Conservation (phyloP, 179 eudicot genomes). For the Heliamphora pulchella region DNA sequence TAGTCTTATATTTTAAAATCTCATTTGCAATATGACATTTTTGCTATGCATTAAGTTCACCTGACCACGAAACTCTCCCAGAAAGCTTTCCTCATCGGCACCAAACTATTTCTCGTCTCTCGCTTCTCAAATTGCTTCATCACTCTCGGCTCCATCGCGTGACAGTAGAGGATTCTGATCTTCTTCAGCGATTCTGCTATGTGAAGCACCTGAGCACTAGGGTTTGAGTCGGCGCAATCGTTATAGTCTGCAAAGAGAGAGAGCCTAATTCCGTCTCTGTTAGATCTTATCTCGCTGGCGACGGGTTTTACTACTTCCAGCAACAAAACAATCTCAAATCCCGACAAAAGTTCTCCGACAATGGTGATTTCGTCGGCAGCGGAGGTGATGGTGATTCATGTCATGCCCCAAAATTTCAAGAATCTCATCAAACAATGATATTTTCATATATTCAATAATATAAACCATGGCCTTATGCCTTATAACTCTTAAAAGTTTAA, state of each 20-base stretch:
- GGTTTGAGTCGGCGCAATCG: slow-evolving; percentile 16
- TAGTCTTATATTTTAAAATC: too few species aligned
- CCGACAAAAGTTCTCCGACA: slow-evolving; percentile 5
- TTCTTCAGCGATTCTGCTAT: slow-evolving; percentile 19
- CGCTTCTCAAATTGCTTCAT: background rate
- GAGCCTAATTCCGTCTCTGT: slow-evolving; percentile 22
- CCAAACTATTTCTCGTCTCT: background rate
- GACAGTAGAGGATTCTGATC: slow-evolving; percentile 15
- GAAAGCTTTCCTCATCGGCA: slow-evolving; percentile 23
- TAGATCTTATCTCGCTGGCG: slow-evolving; percentile 19
- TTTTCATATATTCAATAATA: too few species aligned
- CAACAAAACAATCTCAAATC: background rate
- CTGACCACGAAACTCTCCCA: slow-evolving; percentile 16
- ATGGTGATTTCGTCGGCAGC: background rate
- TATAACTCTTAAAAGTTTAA: too few species aligned
- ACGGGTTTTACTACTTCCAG: slow-evolving; percentile 21
- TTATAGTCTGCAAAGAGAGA: slow-evolving; percentile 14
- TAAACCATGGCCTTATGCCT: too few species aligned
- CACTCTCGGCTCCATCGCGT: slow-evolving; percentile 21
- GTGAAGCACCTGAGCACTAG: slow-evolving; percentile 23
- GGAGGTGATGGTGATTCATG: too few species aligned
- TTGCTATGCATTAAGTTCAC: too few species aligned
- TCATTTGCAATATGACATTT: too few species aligned
- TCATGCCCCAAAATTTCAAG: too few species aligned
- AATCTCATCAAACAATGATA: too few species aligned